Evolutionary conservation across 2,329 filamentous ascomycete genomes (phyloP), one percentile per base, ranked within the genome.

Genomic region (Aspergillus awamori): DNA sequence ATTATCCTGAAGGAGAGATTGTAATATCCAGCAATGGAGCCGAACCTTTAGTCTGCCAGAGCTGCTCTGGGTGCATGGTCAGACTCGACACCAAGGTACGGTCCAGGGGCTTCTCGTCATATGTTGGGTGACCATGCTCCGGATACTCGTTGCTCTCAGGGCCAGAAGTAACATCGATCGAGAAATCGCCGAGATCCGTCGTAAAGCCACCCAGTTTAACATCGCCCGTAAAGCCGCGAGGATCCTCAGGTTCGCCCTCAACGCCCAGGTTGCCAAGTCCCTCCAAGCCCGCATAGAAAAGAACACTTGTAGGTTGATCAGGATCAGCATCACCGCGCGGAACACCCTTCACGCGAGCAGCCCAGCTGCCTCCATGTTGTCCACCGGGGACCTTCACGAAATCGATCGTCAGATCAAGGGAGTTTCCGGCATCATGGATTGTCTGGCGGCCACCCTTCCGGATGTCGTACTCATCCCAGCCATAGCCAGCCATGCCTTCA

Each of bases 381-480:
- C 93, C 93, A 22, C 93, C 93, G 2, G 93, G 91, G 38, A 97
- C 85, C 79, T 98, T 99, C 72, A 97, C 87, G 77, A 98, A 97
- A 55, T 92, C 91, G 47, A 94, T 97, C 8, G 91, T 96, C 64
- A 99, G 85, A 78, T 98, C 93, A 67, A 99, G 85, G 60, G 86
- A 86, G 78, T 99, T 99, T 53, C 86, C 89, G 57, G 89, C 88
- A 76, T 99, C 95, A 73, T 96, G 92, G 62, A 99, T 94, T 0
- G 90, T 91, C 78, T 99, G 92, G 22, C 91, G 84, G 59, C 95
- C 95, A 64, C 95, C 95, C 59, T 84, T 89, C 60, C 95, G 86
- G 22, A 93, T 89, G 77, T 99, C 95, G 76, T 96, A 99, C 75
- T 96, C 92, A 71, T 98, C 93, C 95, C 95, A 99, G 64, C 95